These are phyloP conservation scores for Vigna mungo DNA, from an alignment of 306 rosid genomes.

Conservation along the genomic window DNA sequence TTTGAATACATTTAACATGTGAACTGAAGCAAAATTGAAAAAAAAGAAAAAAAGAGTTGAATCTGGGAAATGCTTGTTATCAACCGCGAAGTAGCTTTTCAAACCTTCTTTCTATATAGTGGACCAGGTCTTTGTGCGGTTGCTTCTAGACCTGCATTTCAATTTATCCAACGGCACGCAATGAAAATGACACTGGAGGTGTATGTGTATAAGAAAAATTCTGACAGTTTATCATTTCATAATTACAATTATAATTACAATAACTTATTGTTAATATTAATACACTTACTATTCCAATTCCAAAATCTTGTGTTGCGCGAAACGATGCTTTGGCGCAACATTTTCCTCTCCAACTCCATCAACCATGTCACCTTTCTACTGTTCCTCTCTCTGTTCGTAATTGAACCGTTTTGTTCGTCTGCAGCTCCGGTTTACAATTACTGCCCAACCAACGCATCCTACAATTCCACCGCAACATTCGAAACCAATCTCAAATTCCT, in stretches of 20 bases:
- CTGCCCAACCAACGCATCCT: constrained; percentile 46
- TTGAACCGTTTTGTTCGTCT: background rate
- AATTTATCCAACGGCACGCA: no score
- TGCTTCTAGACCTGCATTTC: background rate
- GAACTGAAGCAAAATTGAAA: no score
- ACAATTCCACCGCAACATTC: constrained; percentile 44
- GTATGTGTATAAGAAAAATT: no score
- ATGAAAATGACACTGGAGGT: no score
- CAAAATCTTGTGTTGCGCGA: background rate
- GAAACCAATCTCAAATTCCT: constrained; percentile 54
- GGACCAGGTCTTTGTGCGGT: background rate
- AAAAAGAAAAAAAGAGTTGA: background rate
- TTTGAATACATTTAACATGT: no score
- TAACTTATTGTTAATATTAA: background rate
- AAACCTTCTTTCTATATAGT: background rate
- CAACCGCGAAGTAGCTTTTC: background rate
- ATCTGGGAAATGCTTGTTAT: background rate
- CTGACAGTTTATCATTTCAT: background rate
- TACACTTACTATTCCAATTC: background rate
- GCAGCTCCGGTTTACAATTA: constrained; percentile 27
- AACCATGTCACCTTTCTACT: background rate
- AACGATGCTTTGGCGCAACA: background rate
- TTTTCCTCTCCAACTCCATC: no score
- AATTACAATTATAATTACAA: background rate
- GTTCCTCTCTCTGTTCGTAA: constrained; percentile 3